Percentiles rank a stretch among this genome's conserved stretches.
These are phyloP conservation scores for Mesotaenium endlicherianum DNA, from an alignment of 139 green algal genomes.

Conservation along the genomic window DNA sequence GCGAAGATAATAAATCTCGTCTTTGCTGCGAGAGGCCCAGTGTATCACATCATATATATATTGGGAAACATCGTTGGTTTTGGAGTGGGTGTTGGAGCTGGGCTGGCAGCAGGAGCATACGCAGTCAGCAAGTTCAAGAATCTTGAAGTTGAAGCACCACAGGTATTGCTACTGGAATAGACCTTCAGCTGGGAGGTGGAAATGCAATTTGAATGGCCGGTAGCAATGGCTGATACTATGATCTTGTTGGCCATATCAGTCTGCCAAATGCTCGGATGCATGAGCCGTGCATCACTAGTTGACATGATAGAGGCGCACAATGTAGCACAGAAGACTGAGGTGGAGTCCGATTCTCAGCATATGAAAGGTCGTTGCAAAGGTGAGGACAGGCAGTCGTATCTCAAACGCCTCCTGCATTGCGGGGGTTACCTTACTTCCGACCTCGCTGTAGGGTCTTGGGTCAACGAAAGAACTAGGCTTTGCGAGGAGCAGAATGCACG, in stretches of 20 bases:
- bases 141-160: background rate
- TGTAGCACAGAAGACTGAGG: background rate
- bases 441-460: too few species aligned
- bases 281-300: background rate
- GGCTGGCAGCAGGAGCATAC: background rate
- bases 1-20: too few species aligned
- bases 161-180: background rate
- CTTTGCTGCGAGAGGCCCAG: too few species aligned
- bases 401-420: too few species aligned
- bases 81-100: background rate
- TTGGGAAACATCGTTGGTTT: too few species aligned
- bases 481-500: too few species aligned
- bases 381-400: too few species aligned
- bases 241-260: background rate
- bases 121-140: background rate
- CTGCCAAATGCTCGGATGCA: background rate
- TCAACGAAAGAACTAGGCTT: too few species aligned
- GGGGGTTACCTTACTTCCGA: too few species aligned
- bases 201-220: background rate
- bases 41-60: too few species aligned
- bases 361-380: too few species aligned
- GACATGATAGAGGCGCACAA: background rate
- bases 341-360: background rate
- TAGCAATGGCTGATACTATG: background rate
- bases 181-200: background rate